Base-by-base conservation (phyloP, 164 flowering plant genomes). In the Aristolochia contorta region DNA sequence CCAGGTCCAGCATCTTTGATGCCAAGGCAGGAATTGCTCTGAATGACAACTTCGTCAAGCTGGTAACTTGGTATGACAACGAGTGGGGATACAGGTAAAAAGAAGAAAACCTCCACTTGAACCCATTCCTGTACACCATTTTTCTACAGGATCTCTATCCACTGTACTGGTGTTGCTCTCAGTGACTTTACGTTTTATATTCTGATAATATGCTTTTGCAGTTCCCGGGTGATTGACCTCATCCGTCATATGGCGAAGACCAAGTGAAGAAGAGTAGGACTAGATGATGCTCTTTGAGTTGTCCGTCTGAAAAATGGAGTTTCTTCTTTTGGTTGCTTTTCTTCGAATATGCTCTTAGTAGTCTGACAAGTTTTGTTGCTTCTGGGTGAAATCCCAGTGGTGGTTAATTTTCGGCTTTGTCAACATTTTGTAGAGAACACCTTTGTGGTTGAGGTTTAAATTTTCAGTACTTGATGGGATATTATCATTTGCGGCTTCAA, bases 1-100 rank as follows among this genome's bases (percentile, higher is more conserved):
- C 12, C 82, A 90, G 97, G 79, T 91, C 97, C 23, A 91, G 96
- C 85, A 89, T 89, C 47, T 91, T 88, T 62, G 96, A 91, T 75
- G 97, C 97, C 59, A 88, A 88, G 80, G 96, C 96, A 64, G 97
- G 96, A 66, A 91, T 91, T 74, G 87, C 92, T n/a, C 71, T 91
- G 74, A 89, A 75, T 49, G 78, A 79, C 0, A 75, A 82, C 72
- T 91, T 86, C 59, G 83, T 84, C 59, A 89, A 91, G 62, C 75
- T 91, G 8, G 96, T 91, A 10, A 74, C 96, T 16, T 91, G 98
- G 97, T 91, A 88, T 33, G 96, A 86, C 90, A 88, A 88, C 23
- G 94, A 91, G 68, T 82, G 87, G 91, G 94, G 94, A 19, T 85
- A 90, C 93, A 89, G 43, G 43, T 37, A 93, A 93, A 86, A 77